Base-by-base conservation (phyloP, 2,329 filamentous ascomycete genomes). In the Didymellaceae sp. region DNA sequence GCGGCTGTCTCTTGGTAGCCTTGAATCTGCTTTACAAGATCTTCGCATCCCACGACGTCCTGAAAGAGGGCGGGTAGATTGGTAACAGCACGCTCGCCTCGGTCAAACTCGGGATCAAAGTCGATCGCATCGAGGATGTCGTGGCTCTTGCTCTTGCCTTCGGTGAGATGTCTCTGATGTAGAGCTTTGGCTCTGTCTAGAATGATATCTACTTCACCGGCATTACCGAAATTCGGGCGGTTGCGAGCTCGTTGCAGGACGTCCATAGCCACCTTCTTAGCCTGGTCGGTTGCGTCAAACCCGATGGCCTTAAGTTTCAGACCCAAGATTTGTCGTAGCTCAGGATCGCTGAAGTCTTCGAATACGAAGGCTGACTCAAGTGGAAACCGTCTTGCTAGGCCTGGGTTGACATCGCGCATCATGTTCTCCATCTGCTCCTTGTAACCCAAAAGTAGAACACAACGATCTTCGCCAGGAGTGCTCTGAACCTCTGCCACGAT, bases 341-440 rank as follows among this genome's bases (percentile, higher is more conserved):
- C 82, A 0, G 70, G 54, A 10, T 87, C 77, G 1, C 73, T 76
- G 61, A 88, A 91, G 63, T 91, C 86, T 14, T 88, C 82, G 61
- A 91, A 92, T 0, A 69, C 64, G 57, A 91, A 91, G 0, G 84
- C 86, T 1, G 80, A 78, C 0, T 80, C 75, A 0, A 89, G 66
- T 0, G 84, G 84, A 51, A 91, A 91, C 0, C 88, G 79, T 21
- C 88, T 76, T 3, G 76, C 78, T 0, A 91, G 76, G 0, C 88
- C 89, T 0, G 87, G 87, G 51, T 91, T 91, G 39, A 84, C 82
- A 24, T 87, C 86, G n/a, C 85, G 82, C 53, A 91, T 86, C 87
- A 91, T 90, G 0, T 80, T 73, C 43, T 84, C 78, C 83, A 92
- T 88, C 56, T 87, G 77, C 0, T 86, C 82, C 39, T 83, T 79